These are phyloP conservation scores for Knoxia roxburghii DNA, from an alignment of 257 asterid species.

Conservation along the genomic window DNA sequence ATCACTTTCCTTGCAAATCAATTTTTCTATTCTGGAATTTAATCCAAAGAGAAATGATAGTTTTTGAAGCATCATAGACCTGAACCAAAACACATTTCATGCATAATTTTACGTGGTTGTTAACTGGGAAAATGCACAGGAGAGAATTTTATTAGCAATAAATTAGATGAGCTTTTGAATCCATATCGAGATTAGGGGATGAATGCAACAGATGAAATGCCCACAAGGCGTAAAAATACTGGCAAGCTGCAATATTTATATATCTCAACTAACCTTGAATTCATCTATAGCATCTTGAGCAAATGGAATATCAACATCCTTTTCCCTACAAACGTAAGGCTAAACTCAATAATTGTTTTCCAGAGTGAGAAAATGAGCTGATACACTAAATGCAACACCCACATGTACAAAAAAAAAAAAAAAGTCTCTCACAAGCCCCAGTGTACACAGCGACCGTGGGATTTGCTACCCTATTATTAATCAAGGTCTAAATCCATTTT, in stretches of 20 bases:
- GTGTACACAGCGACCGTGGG: too few species aligned
- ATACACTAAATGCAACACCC: neutral
- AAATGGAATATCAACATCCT: constrained; percentile 77
- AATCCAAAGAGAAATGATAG: neutral
- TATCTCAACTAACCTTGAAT: constrained; percentile 56
- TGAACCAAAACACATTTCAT: neutral
- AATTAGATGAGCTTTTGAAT: too few species aligned
- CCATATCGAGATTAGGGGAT: neutral
- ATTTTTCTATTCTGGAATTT: neutral
- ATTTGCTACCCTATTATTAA: too few species aligned
- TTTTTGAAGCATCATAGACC: too few species aligned
- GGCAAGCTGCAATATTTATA: constrained; percentile 11
- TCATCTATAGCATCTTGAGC: constrained; percentile 97
- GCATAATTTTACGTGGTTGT: neutral
- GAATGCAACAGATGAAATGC: neutral
- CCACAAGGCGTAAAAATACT: neutral
- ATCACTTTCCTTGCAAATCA: neutral
- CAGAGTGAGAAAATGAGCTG: constrained; percentile 3
- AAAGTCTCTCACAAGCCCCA: too few species aligned
- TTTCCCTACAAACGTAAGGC: constrained; percentile 65
- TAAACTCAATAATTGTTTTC: constrained; percentile 18
- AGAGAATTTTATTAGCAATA: neutral
- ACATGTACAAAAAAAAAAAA: neutral
- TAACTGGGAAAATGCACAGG: neutral
- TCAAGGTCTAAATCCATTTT: too few species aligned